Conservation (phyloP, 352 stramenopile species). For the Lagenidium sp. region DNA sequence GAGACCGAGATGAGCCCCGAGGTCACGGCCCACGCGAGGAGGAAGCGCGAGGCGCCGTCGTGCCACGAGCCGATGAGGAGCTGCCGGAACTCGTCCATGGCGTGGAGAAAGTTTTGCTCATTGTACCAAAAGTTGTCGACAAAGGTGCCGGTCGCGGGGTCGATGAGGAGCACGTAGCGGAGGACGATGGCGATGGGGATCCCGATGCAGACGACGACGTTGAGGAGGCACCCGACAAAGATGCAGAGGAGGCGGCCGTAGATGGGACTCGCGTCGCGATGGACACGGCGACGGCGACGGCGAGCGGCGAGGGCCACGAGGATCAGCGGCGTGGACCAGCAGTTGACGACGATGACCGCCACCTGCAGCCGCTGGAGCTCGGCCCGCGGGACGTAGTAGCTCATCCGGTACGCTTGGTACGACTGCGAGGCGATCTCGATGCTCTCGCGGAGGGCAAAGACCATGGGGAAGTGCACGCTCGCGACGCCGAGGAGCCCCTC, state of each 20-base stretch:
- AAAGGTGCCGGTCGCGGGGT: too few relatives aligned
- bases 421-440: conserved; percentile 7
- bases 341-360: background rate
- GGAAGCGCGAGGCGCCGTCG: too few relatives aligned
- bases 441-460: conserved; percentile 1
- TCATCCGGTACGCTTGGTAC: conserved; percentile 3
- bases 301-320: background rate
- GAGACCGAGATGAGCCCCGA: too few relatives aligned
- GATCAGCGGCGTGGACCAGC: conserved; percentile 1
- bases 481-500: conserved; percentile 2
- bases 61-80: too few relatives aligned
- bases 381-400: background rate
- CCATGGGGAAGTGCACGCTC: conserved; percentile 1
- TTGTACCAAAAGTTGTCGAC: too few relatives aligned
- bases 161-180: too few relatives aligned
- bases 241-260: background rate
- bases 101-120: too few relatives aligned
- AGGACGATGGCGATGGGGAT: too few relatives aligned
- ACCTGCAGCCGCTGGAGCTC: background rate
- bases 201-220: too few relatives aligned
- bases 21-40: too few relatives aligned
- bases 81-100: too few relatives aligned
- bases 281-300: background rate
- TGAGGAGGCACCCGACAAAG: too few relatives aligned
- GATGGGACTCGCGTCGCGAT: background rate